Conservation (phyloP, 1,284 basidiomycete genomes). For the Exobasidium rhododendri region DNA sequence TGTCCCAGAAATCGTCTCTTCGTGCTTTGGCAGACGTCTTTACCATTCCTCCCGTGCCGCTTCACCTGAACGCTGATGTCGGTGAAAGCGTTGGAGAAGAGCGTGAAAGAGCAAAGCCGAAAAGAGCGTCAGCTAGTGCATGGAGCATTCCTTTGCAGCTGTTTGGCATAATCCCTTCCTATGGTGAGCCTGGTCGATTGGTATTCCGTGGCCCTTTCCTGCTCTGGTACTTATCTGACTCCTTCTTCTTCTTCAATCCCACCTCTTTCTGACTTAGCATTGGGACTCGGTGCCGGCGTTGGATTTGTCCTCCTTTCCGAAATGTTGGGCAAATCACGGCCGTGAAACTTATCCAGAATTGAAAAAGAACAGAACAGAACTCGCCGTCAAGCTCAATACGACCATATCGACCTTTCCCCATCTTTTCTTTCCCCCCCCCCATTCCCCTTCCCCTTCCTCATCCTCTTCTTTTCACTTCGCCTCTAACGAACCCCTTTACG, state of each 20-base stretch:
- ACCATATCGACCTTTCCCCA: too few species aligned
- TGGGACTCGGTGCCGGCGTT: constrained; percentile 9
- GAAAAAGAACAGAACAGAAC: neutral
- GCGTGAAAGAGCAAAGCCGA: too few species aligned
- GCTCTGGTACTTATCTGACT: neutral
- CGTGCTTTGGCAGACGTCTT: constrained; percentile 7
- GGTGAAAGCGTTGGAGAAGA: neutral
- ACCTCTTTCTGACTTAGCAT: constrained; percentile 4
- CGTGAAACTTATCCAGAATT: neutral
- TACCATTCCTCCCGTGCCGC: constrained; percentile 2
- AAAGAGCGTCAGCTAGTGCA: neutral
- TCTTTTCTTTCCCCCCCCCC: too few species aligned
- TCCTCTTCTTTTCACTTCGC: neutral
- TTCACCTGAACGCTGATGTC: neutral
- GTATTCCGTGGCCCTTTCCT: neutral
- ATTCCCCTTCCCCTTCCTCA: too few species aligned
- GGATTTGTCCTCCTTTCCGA: constrained; percentile 26
- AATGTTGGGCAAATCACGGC: neutral
- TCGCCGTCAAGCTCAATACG: too few species aligned
- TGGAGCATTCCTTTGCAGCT: neutral
- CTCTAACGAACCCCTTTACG: neutral
- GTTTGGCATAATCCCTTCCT: constrained; percentile 11
- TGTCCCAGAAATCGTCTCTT: neutral
- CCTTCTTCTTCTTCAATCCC: neutral
- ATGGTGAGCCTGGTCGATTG: neutral